Percentiles rank a stretch among this genome's conserved stretches.
Conservation (phyloP, 768 basidiomycete species). For the Mycena venus region DNA sequence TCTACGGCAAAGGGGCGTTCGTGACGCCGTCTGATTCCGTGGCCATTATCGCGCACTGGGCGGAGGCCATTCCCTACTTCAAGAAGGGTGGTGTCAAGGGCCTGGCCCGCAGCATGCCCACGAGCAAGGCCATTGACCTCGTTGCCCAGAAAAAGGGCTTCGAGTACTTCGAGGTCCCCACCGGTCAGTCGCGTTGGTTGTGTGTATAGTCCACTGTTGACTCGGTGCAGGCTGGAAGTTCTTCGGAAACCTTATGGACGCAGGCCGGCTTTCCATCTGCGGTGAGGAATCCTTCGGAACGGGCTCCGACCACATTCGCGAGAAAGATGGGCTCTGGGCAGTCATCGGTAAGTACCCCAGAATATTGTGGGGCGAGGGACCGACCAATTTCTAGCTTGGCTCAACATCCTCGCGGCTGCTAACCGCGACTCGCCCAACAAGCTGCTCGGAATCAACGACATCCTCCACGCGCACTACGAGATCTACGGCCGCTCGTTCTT, state of each 20-base stretch:
- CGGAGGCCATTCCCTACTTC: slow-evolving; percentile 92
- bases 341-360: slow-evolving; percentile 77
- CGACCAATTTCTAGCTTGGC: slow-evolving; percentile 76
- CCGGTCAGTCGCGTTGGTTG: slow-evolving; percentile 66
- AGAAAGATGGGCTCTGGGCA: slow-evolving; percentile 99
- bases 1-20: slow-evolving; percentile 97
- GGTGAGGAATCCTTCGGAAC: slow-evolving; percentile 99
- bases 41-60: slow-evolving; percentile 99
- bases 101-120: slow-evolving; percentile 97
- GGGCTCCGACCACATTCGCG: slow-evolving; percentile 99
- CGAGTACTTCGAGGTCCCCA: slow-evolving; percentile 96
- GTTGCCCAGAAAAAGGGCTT: slow-evolving; percentile 95
- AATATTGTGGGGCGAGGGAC: background rate
- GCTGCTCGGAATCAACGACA: slow-evolving; percentile 90
- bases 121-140: slow-evolving; percentile 94
- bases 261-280: slow-evolving; percentile 96
- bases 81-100: slow-evolving; percentile 93
- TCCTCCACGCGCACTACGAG: slow-evolving; percentile 89
- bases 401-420: slow-evolving; percentile 95
- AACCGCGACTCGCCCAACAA: slow-evolving; percentile 82
- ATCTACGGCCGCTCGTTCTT: slow-evolving; percentile 98
- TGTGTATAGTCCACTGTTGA: background rate
- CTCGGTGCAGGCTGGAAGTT: slow-evolving; percentile 93
- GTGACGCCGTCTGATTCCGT: slow-evolving; percentile 98
- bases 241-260: slow-evolving; percentile 99